Conservation (phyloP, 2,329 filamentous ascomycete genomes). For the Aspergillus fumigatus region DNA sequence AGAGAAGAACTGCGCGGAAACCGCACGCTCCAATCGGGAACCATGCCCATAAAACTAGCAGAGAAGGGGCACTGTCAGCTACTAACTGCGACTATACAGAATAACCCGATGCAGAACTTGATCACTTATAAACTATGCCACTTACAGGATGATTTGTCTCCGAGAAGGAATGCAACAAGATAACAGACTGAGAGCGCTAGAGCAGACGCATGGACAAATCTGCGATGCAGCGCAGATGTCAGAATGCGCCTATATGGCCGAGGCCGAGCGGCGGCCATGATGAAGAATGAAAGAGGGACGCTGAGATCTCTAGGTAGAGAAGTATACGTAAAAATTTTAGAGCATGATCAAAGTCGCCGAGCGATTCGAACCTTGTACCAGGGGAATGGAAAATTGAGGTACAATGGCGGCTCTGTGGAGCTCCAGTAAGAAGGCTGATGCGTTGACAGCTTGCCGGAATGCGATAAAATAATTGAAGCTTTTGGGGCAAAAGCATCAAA, state of each 20-base stretch:
- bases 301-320: conserved; percentile 20
- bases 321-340: conserved; percentile 11
- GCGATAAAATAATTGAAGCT: conserved; percentile 18
- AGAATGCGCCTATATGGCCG: conserved; percentile 78
- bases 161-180: conserved; percentile 64
- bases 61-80: conserved; percentile 5
- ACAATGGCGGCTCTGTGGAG: not conserved
- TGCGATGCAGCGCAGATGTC: conserved; percentile 79
- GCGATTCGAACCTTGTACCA: conserved; percentile 1
- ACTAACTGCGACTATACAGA: not conserved
- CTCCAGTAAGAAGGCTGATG: not conserved
- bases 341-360: conserved; percentile 16
- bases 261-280: conserved; percentile 36
- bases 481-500: conserved; percentile 33
- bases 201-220: conserved; percentile 74
- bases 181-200: conserved; percentile 70
- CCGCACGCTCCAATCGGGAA: conserved; percentile 75
- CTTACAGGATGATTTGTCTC: conserved; percentile 66
- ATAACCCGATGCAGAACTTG: not conserved
- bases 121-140: conserved; percentile 13
- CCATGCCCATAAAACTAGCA: conserved; percentile 74
- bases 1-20: conserved; percentile 69
- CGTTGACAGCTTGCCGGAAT: conserved; percentile 10
- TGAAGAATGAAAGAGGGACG: conserved; percentile 22
- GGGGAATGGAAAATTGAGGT: not conserved